phyloP scores from a whole-genome alignment of 2,329 filamentous ascomycete genomes.

The Nemania diffusa region DNA sequence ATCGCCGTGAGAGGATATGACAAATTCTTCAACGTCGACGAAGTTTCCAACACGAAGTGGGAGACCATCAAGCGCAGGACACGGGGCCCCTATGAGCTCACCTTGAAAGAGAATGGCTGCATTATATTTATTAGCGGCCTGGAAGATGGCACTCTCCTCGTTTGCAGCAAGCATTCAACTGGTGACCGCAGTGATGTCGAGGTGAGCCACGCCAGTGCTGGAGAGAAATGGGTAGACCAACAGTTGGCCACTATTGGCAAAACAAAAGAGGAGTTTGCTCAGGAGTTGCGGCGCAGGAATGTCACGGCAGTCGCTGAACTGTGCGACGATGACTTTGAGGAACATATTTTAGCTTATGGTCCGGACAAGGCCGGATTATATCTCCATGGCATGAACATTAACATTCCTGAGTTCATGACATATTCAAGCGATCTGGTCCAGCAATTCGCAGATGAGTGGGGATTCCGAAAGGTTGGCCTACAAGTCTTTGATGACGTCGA shows the following conservation, averaged over 20 bases:
- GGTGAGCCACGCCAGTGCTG: constrained; percentile 84
- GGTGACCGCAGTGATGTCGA: constrained; percentile 77
- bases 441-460: constrained; percentile 90
- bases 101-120: constrained; percentile 98
- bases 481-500: constrained; percentile 79
- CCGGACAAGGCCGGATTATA: constrained; percentile 88
- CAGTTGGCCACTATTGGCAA: constrained; percentile 83
- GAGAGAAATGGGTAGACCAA: constrained; percentile 82
- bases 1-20: constrained; percentile 94
- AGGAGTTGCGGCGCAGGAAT: constrained; percentile 80
- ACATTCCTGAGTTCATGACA: constrained; percentile 90
- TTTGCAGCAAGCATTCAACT: constrained; percentile 99
- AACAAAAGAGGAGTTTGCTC: constrained; percentile 80
- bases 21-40: constrained; percentile 96
- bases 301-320: constrained; percentile 95
- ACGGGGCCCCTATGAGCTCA: constrained; percentile 90
- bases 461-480: constrained; percentile 88
- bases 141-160: constrained; percentile 86
- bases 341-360: constrained; percentile 92
- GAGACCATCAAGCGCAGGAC: constrained; percentile 79
- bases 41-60: constrained; percentile 87
- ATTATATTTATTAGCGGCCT: constrained; percentile 97
- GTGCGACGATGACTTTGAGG: constrained; percentile 95
- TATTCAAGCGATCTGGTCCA: constrained; percentile 87
- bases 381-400: constrained; percentile 94